Conservation (phyloP, 345 rosid genomes). For the Luvunga scandens region DNA sequence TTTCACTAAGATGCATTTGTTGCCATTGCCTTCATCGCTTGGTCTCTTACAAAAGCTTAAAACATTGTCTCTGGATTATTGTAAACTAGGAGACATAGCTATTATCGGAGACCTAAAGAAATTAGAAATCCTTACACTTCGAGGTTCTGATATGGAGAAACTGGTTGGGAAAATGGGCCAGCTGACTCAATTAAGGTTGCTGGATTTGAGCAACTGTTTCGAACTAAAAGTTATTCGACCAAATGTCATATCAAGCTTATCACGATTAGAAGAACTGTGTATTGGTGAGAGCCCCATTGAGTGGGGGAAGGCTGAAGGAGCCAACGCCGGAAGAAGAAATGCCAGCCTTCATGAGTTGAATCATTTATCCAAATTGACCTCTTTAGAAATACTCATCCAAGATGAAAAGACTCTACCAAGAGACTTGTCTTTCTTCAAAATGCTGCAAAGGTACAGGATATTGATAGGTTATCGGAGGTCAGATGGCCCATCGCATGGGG, state of each 20-base stretch:
- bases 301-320: conserved; percentile 14
- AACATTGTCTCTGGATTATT: too few relatives aligned
- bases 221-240: too few relatives aligned
- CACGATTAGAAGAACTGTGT: conserved; percentile 24
- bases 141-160: too few relatives aligned
- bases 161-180: rapidly evolving
- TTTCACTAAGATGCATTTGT: neutral
- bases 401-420: neutral
- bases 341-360: conserved; percentile 14
- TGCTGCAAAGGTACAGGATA: too few relatives aligned
- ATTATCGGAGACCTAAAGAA: neutral
- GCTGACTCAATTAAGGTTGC: too few relatives aligned
- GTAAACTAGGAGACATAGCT: neutral
- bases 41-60: too few relatives aligned
- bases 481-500: rapidly evolving
- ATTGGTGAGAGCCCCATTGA: neutral
- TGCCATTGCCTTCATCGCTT: too few relatives aligned
- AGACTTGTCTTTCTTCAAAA: neutral
- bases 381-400: conserved; percentile 7
- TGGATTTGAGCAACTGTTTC: too few relatives aligned
- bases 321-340: neutral
- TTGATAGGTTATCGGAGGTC: rapidly evolving
- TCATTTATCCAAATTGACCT: neutral
- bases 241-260: conserved; percentile 6
- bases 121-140: neutral